These are phyloP conservation scores for Rhizopogon vinicolor DNA, from an alignment of 768 basidiomycete genomes.

Conservation along the genomic window DNA sequence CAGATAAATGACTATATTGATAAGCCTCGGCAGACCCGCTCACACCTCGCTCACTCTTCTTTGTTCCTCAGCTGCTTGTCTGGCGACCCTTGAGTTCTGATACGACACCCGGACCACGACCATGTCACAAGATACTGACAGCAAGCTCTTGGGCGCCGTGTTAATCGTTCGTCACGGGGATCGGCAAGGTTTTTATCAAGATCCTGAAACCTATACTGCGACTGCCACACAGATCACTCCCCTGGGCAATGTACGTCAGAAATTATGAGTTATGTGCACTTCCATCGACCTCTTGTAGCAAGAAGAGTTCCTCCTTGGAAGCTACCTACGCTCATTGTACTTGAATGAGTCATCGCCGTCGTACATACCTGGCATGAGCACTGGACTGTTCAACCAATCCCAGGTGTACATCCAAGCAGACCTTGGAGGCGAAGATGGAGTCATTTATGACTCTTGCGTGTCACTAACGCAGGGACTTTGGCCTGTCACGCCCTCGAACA, in stretches of 20 bases:
- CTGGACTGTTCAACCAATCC: constrained; percentile 28
- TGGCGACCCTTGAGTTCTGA: too few species aligned
- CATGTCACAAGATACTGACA: constrained; percentile 14
- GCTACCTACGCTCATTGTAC: constrained; percentile 47
- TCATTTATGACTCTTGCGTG: constrained; percentile 62
- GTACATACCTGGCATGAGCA: constrained; percentile 40
- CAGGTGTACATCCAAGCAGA: constrained; percentile 56
- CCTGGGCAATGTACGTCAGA: constrained; percentile 53
- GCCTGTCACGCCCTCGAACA: constrained; percentile 43
- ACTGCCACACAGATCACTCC: constrained; percentile 59
- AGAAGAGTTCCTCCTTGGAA: constrained; percentile 57
- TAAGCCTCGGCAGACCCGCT: too few species aligned
- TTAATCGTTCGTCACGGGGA: constrained; percentile 57
- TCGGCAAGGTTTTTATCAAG: constrained; percentile 63
- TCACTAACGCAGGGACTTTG: constrained; percentile 69
- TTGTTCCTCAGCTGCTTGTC: not conserved
- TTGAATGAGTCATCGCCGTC: constrained; percentile 48
- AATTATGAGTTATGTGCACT: not conserved
- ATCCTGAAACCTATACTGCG: constrained; percentile 51
- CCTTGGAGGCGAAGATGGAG: constrained; percentile 62
- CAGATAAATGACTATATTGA: too few species aligned
- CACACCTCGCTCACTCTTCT: too few species aligned
- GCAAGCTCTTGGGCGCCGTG: constrained; percentile 49
- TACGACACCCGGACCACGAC: not conserved
- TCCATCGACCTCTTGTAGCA: constrained; percentile 27